Conservation (phyloP, 179 eudicot genomes). For the Spinacia oleracea region DNA sequence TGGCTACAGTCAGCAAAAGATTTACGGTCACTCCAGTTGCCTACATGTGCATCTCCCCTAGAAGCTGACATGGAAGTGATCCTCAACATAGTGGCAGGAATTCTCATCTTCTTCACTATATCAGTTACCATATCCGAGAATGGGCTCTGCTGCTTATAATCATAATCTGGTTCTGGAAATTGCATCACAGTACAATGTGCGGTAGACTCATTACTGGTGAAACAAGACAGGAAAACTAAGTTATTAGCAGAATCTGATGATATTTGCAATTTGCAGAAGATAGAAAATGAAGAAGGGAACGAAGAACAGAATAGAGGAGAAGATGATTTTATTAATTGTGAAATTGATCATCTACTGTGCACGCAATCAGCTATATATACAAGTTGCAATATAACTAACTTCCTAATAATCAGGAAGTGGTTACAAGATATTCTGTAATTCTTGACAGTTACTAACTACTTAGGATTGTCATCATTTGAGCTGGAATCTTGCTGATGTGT, state of each 20-base stretch:
- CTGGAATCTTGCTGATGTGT: too few relatives aligned
- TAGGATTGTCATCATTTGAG: too few relatives aligned
- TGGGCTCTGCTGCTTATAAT: slow-evolving; percentile 41
- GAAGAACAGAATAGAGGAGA: too few relatives aligned
- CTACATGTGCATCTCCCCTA: slow-evolving; percentile 80
- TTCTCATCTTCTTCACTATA: slow-evolving; percentile 45
- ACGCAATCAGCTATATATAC: too few relatives aligned
- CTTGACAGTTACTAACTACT: too few relatives aligned
- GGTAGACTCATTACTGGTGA: slow-evolving; percentile 44
- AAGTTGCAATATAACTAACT: too few relatives aligned
- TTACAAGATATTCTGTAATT: too few relatives aligned
- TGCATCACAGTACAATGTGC: slow-evolving; percentile 53
- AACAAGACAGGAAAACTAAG: background rate
- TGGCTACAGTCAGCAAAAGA: slow-evolving; percentile 48
- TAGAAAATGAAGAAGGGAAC: too few relatives aligned
- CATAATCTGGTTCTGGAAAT: slow-evolving; percentile 43
- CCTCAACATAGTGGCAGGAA: slow-evolving; percentile 58
- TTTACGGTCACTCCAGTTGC: slow-evolving; percentile 67
- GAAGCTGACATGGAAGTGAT: slow-evolving; percentile 67
- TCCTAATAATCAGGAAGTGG: too few relatives aligned
- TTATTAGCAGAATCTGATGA: slow-evolving; percentile 13
- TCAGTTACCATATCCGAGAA: slow-evolving; percentile 50
- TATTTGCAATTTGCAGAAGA: too few relatives aligned
- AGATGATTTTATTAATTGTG: too few relatives aligned
- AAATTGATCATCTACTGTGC: too few relatives aligned